phyloP scores from a whole-genome alignment of 2,329 filamentous ascomycete genomes.

The Epichloe gansuensis region DNA sequence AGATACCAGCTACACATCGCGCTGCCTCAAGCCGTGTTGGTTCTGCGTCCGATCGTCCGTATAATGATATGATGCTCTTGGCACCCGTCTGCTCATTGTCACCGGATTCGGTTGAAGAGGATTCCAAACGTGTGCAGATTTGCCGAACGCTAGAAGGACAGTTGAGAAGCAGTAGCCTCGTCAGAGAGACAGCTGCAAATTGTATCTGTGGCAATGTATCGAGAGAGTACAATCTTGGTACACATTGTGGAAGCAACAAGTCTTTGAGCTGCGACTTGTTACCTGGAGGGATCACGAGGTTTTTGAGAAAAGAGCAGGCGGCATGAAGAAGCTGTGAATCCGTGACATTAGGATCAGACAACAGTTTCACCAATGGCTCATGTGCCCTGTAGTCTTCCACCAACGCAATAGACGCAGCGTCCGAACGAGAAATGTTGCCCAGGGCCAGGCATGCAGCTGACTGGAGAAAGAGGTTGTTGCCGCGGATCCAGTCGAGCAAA shows the following conservation, averaged over 20 bases:
- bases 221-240: conserved; percentile 42
- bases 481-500: conserved; percentile 35
- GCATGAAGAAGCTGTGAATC: conserved; percentile 44
- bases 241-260: conserved; percentile 30
- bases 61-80: conserved; percentile 25
- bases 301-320: conserved; percentile 48
- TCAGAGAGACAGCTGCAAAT: conserved; percentile 45
- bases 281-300: conserved; percentile 42
- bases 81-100: conserved; percentile 20
- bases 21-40: conserved; percentile 49
- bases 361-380: conserved; percentile 30
- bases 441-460: conserved; percentile 47
- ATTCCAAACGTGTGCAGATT: conserved; percentile 30
- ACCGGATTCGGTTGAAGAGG: conserved; percentile 10
- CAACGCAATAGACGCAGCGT: conserved; percentile 37
- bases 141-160: conserved; percentile 38
- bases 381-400: conserved; percentile 29
- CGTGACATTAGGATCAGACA: conserved; percentile 27
- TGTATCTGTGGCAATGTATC: conserved; percentile 43
- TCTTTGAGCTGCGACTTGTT: conserved; percentile 41
- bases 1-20: conserved; percentile 38
- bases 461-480: conserved; percentile 31
- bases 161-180: conserved; percentile 41
- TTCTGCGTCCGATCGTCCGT: conserved; percentile 25
- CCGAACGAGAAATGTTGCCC: conserved; percentile 48